Conservation (phyloP, 1,284 basidiomycete genomes). For the Ganoderma meredithae region DNA sequence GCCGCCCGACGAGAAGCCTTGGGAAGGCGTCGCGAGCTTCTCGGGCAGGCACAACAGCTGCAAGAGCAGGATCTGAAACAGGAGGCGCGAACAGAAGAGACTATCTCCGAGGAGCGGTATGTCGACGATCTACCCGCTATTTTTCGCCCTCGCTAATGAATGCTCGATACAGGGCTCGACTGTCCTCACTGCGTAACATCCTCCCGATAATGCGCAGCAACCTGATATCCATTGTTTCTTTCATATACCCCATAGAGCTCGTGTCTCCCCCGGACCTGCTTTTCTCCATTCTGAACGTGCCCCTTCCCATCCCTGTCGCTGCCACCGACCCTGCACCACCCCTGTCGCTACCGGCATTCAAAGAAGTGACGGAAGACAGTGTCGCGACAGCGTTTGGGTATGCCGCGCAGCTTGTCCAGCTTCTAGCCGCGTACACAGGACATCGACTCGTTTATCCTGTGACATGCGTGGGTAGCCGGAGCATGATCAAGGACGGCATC, state of each 20-base stretch:
- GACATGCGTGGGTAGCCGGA: conserved; percentile 87
- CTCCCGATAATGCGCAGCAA: conserved; percentile 67
- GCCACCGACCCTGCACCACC: conserved; percentile 88
- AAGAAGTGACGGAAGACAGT: conserved; percentile 82
- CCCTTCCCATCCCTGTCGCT: conserved; percentile 84
- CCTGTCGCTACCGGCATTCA: conserved; percentile 66
- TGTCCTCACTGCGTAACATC: conserved; percentile 54
- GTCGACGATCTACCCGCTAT: conserved; percentile 25
- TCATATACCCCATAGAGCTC: conserved; percentile 90
- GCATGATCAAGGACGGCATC: conserved; percentile 89
- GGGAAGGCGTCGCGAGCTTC: conserved; percentile 53
- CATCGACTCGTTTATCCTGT: conserved; percentile 88
- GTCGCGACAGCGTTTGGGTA: conserved; percentile 90
- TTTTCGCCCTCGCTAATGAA: conserved; percentile 7
- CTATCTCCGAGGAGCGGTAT: conserved; percentile 30
- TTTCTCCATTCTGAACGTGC: conserved; percentile 84
- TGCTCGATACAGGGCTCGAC: conserved; percentile 49
- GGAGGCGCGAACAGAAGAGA: conserved; percentile 46
- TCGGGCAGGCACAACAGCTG: conserved; percentile 53
- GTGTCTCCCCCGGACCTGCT: conserved; percentile 82
- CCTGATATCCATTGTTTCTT: conserved; percentile 79
- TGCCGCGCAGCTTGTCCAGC: conserved; percentile 83
- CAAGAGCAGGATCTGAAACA: conserved; percentile 47
- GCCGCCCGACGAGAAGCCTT: conserved; percentile 50
- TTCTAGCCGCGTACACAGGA: conserved; percentile 82